phyloP scores from a whole-genome alignment of 257 asterid species.

The Fraxinus cuspidata region DNA sequence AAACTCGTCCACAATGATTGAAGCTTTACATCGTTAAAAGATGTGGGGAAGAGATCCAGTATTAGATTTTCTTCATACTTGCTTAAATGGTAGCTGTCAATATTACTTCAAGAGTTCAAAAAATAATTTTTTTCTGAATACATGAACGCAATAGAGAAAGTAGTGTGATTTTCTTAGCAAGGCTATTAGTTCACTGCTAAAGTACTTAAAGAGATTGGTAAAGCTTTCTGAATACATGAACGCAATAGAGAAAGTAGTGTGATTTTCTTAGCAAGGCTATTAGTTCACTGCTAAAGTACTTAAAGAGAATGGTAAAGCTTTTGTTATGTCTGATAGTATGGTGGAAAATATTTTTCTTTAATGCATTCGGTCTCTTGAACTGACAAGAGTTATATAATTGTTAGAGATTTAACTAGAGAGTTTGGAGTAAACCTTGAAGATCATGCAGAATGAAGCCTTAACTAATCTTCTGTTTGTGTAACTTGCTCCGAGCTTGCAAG shows the following conservation, averaged over 20 bases:
- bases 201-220: background rate
- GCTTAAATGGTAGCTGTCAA: background rate
- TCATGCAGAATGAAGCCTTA: constrained; percentile 20
- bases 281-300: background rate
- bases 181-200: background rate
- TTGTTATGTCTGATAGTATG: constrained; percentile 1
- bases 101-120: background rate
- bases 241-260: background rate
- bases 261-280: constrained; percentile 6
- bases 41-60: background rate
- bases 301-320: background rate
- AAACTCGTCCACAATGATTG: background rate
- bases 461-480: constrained; percentile 16
- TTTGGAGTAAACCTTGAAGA: constrained; percentile 15
- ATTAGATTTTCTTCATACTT: background rate
- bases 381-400: background rate
- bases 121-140: too few species aligned
- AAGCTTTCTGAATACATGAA: background rate
- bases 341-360: background rate
- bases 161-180: constrained; percentile 5
- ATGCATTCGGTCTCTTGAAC: background rate
- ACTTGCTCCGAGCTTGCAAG: constrained; percentile 9
- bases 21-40: background rate
- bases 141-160: background rate
- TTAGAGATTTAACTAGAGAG: background rate